These are phyloP conservation scores for Sporothrix euskadiensis DNA, from an alignment of 2,329 filamentous ascomycete genomes.

Conservation along the genomic window DNA sequence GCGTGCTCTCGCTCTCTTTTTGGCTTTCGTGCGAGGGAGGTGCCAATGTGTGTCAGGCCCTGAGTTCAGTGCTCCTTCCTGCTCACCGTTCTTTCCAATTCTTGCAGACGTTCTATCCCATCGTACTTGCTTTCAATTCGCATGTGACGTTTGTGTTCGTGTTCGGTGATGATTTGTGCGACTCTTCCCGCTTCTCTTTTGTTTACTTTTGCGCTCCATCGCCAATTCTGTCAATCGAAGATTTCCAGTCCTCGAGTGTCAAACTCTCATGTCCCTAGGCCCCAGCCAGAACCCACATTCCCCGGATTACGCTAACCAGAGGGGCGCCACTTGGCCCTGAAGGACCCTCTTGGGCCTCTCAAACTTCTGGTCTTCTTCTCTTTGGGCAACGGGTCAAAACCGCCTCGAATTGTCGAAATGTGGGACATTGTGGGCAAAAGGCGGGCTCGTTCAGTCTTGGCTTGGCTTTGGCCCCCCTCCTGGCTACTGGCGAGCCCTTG, in stretches of 20 bases:
- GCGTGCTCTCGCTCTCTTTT: neutral
- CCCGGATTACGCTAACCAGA: slow-evolving; percentile 24
- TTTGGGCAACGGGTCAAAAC: slow-evolving; percentile 9
- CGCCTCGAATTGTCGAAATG: slow-evolving; percentile 2
- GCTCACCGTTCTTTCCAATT: neutral
- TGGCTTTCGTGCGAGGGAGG: neutral
- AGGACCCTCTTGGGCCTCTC: slow-evolving; percentile 1
- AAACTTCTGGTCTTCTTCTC: neutral
- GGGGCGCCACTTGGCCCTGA: slow-evolving; percentile 10
- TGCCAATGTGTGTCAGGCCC: neutral
- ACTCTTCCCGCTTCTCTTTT: neutral
- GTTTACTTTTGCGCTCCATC: neutral
- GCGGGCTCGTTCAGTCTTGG: slow-evolving; percentile 6
- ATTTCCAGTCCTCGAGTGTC: neutral
- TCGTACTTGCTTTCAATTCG: neutral
- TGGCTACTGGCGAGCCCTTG: neutral
- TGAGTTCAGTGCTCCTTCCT: neutral
- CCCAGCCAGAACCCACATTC: slow-evolving; percentile 22
- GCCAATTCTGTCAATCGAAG: neutral
- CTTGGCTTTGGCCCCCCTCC: neutral
- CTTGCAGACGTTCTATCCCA: neutral
- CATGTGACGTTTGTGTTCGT: neutral
- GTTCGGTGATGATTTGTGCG: neutral
- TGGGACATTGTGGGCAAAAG: slow-evolving; percentile 10
- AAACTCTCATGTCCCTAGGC: neutral